These are phyloP conservation scores for Neurospora pannonica DNA, from an alignment of 495 filamentous ascomycete species.

Conservation along the genomic window DNA sequence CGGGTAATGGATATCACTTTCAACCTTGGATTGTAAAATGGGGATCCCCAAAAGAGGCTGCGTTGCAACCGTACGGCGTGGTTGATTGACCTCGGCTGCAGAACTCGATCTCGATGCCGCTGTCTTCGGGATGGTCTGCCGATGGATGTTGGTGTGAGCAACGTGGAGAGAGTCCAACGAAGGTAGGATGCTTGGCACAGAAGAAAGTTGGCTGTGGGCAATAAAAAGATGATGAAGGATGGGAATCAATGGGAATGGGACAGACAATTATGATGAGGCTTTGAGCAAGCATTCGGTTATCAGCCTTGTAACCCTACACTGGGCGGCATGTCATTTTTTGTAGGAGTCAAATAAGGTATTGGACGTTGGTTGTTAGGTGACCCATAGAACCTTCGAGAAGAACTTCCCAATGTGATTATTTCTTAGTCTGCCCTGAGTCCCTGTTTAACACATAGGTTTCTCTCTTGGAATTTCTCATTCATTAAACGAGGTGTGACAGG, in stretches of 20 bases:
- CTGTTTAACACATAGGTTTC: not conserved
- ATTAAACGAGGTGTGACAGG: not conserved
- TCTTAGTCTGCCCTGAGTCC: not conserved
- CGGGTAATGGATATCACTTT: not conserved
- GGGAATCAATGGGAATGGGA: not conserved
- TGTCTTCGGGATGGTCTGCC: not conserved
- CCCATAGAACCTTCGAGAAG: not conserved
- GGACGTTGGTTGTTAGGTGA: not conserved
- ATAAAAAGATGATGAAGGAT: not conserved
- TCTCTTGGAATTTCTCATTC: not conserved
- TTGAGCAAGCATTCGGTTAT: not conserved
- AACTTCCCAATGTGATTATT: not conserved
- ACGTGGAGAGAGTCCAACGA: not conserved
- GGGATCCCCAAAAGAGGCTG: not conserved
- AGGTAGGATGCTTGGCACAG: not conserved
- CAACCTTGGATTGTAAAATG: not conserved
- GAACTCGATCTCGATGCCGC: not conserved
- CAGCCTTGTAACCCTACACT: not conserved
- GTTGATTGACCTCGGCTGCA: not conserved
- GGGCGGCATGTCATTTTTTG: not conserved
- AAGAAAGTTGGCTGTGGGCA: not conserved
- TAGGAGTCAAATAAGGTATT: not conserved
- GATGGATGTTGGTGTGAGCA: not conserved
- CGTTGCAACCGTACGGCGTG: not conserved
- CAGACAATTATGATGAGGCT: not conserved